These are phyloP conservation scores for Magnaporthiopsis rhizophila DNA, from an alignment of 2,329 filamentous ascomycete genomes.

Conservation along the genomic window DNA sequence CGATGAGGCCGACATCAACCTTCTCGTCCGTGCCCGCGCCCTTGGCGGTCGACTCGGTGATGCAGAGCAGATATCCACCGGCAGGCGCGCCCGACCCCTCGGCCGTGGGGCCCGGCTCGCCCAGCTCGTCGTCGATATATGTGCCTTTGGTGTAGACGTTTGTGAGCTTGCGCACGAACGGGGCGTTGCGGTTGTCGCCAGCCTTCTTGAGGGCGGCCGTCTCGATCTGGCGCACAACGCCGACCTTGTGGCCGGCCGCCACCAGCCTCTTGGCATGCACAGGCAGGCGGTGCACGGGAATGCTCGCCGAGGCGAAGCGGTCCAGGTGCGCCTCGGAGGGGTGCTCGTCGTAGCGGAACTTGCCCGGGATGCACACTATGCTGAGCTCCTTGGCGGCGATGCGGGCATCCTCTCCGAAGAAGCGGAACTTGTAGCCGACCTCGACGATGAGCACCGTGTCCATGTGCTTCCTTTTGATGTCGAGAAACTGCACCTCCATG, in stretches of 20 bases:
- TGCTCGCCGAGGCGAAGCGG: slow-evolving; percentile 90
- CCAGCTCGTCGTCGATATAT: slow-evolving; percentile 80
- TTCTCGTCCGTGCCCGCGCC: slow-evolving; percentile 82
- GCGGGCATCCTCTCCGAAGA: slow-evolving; percentile 92
- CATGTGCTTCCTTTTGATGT: slow-evolving; percentile 81
- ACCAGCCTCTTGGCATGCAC: slow-evolving; percentile 93
- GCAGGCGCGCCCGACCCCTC: slow-evolving; percentile 40
- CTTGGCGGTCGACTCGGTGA: slow-evolving; percentile 78
- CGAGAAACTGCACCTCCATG: slow-evolving; percentile 86
- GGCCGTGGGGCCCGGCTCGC: slow-evolving; percentile 55
- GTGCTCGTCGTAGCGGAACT: slow-evolving; percentile 89
- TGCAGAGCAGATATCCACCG: slow-evolving; percentile 85
- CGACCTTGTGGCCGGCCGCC: slow-evolving; percentile 88
- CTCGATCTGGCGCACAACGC: slow-evolving; percentile 88
- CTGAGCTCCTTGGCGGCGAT: slow-evolving; percentile 82
- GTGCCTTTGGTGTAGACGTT: slow-evolving; percentile 98
- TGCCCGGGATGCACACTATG: slow-evolving; percentile 95
- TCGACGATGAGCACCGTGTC: slow-evolving; percentile 89
- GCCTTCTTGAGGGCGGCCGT: slow-evolving; percentile 93
- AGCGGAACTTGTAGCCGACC: slow-evolving; percentile 95
- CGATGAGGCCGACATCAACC: slow-evolving; percentile 83
- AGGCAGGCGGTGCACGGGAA: slow-evolving; percentile 82
- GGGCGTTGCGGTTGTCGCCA: slow-evolving; percentile 86
- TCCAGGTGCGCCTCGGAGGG: slow-evolving; percentile 86
- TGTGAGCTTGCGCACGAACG: slow-evolving; percentile 86